These are phyloP conservation scores for Nemania diffusa DNA, from an alignment of 2,329 filamentous ascomycete genomes.

Conservation along the genomic window DNA sequence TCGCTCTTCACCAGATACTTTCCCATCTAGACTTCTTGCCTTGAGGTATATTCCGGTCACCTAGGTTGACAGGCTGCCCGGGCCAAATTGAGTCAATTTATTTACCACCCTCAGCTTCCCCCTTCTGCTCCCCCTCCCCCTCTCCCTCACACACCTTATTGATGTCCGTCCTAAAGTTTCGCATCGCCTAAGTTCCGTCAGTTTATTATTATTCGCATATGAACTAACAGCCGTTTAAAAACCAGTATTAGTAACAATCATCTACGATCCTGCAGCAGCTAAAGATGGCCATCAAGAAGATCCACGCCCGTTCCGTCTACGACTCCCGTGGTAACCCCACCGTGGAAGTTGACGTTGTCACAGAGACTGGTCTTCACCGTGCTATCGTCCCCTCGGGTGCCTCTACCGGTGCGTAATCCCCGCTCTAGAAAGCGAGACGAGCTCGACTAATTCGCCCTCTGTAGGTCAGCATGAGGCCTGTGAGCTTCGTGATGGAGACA, in stretches of 20 bases:
- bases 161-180: neutral
- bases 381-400: slow-evolving; percentile 97
- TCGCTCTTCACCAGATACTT: slow-evolving; percentile 9
- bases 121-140: neutral
- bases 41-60: slow-evolving; percentile 36
- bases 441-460: slow-evolving; percentile 39
- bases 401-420: slow-evolving; percentile 78
- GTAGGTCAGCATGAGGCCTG: slow-evolving; percentile 88
- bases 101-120: slow-evolving; percentile 1
- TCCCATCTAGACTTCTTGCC: slow-evolving; percentile 4
- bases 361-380: slow-evolving; percentile 94
- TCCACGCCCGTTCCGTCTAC: slow-evolving; percentile 95
- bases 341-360: slow-evolving; percentile 97
- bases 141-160: neutral
- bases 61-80: neutral
- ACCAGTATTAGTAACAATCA: slow-evolving; percentile 18
- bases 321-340: slow-evolving; percentile 99
- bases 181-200: neutral
- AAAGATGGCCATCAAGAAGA: slow-evolving; percentile 90
- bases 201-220: neutral
- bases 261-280: slow-evolving; percentile 25
- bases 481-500: slow-evolving; percentile 91
- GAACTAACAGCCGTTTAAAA: slow-evolving; percentile 22
- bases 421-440: slow-evolving; percentile 33
- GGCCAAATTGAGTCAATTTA: slow-evolving; percentile 21